A percentile compares a stretch with the other conserved stretches of the same genome.
These are phyloP conservation scores for Vitis rotundifolia DNA, from an alignment of 164 flowering plant genomes.

Conservation along the genomic window DNA sequence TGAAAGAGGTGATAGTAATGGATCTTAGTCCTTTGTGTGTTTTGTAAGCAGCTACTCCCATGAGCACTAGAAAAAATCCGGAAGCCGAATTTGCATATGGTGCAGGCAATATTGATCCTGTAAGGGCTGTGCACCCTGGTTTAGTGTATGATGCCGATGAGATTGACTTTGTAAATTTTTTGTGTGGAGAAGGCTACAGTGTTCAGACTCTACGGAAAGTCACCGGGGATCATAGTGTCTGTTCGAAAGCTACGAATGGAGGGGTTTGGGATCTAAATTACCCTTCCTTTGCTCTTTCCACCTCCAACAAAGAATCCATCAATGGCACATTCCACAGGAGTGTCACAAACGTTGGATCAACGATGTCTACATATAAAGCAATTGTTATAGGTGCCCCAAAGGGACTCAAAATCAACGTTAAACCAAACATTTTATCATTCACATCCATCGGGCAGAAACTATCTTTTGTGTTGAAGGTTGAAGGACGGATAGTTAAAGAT, in stretches of 20 bases:
- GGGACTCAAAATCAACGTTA: conserved; percentile 7
- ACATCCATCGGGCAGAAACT: conserved; percentile 10
- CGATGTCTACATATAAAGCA: conserved; percentile 4
- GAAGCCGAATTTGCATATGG: conserved; percentile 23
- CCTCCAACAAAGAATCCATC: neutral
- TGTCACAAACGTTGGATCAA: conserved; percentile 4
- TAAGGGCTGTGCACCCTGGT: conserved; percentile 14
- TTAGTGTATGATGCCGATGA: conserved; percentile 10
- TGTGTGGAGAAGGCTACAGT: conserved; percentile 14
- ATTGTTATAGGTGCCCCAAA: neutral
- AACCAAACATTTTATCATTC: conserved; percentile 13
- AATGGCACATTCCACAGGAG: neutral
- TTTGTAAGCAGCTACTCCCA: neutral
- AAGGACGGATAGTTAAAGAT: neutral
- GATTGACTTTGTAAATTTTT: conserved; percentile 8
- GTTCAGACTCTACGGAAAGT: neutral
- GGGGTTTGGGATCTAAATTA: conserved; percentile 10
- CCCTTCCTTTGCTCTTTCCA: conserved; percentile 8
- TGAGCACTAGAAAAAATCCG: neutral
- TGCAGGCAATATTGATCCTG: conserved; percentile 13
- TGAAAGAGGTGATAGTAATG: no score
- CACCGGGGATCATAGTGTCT: neutral
- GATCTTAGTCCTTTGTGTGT: no score
- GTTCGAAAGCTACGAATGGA: neutral
- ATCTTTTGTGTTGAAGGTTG: conserved; percentile 6